Evolutionary conservation across 2,329 filamentous ascomycete species (phyloP), one percentile per base, ranked within the genome.

Genomic region (Aspergillus phoenicis): DNA sequence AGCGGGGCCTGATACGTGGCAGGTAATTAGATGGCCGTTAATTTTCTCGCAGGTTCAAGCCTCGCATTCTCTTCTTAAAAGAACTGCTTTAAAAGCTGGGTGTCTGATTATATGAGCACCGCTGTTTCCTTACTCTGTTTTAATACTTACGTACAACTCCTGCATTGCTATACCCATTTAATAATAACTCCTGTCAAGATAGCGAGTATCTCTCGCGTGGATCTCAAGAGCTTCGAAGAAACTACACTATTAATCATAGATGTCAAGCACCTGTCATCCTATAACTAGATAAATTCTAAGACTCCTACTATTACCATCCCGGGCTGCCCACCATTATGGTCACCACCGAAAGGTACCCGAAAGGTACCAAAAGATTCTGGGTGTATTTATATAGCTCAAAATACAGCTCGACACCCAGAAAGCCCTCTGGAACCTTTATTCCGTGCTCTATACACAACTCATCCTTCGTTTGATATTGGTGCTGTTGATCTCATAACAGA

Each of bases 231-330:
- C 22, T 13, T 39, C 10, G 5, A 45, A 33, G n/a, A 30, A 4
- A 20, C n/a, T 17, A 13, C 2, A 45, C 33, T 28, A 33, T 52
- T 20, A 8, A 59, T 70, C 24, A 69, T 62, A 13, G 36, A 68
- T 54, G 73, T 78, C 8, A 69, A 76, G 56, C 71, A 77, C 51
- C 61, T 83, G 10, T 72, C 81, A 2, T 84, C 82, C 2, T 84
- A 84, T 68, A 84, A 80, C 66, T 84, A 81, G 82, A 73, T 82
- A 55, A 75, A 80, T 55, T 70, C 71, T 24, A 57, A 70, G 0
- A 67, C 60, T 6, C 77, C 80, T 5, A 81, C 77, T 22, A 83
- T 84, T 61, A 73, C 75, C 22, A 73, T 83, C 20, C 81, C 81
- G 20, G 81, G 82, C 62, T 69, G 68, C 22, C 60, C 52, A 54